phyloP scores from a whole-genome alignment of 208 protist species.

The Wallacemonas sp. region DNA sequence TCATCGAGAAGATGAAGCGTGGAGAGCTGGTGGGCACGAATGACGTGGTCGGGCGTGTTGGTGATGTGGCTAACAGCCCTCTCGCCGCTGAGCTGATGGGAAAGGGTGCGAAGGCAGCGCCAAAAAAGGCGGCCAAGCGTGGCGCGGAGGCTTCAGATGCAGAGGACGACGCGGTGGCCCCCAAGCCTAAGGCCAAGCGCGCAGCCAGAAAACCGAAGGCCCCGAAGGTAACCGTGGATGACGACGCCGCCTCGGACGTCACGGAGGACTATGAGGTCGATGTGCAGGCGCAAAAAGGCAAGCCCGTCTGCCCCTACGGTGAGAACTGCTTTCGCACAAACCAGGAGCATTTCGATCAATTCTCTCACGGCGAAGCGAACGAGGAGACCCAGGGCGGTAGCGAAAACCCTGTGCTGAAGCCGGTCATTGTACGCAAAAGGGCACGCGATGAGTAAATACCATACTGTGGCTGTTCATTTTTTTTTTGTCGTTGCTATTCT shows the following conservation, averaged over 20 bases:
- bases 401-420: slow-evolving; percentile 11
- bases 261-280: slow-evolving; percentile 77
- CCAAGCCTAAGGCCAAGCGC: slow-evolving; percentile 15
- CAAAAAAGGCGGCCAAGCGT: slow-evolving; percentile 19
- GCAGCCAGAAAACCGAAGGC: slow-evolving; percentile 9
- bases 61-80: slow-evolving; percentile 62
- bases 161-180: slow-evolving; percentile 15
- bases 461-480: no score
- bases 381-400: not conserved
- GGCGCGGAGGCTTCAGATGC: slow-evolving; percentile 13
- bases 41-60: slow-evolving; percentile 56
- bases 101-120: slow-evolving; percentile 19
- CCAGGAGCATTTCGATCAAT: slow-evolving; percentile 63
- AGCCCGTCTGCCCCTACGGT: slow-evolving; percentile 68
- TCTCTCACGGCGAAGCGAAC: slow-evolving; percentile 34
- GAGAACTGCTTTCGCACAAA: slow-evolving; percentile 68
- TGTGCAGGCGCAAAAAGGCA: slow-evolving; percentile 32
- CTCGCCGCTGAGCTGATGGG: slow-evolving; percentile 25
- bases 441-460: not conserved
- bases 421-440: slow-evolving; percentile 28
- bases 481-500: no score
- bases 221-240: slow-evolving; percentile 12
- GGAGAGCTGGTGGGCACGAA: slow-evolving; percentile 53
- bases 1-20: slow-evolving; percentile 63
- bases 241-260: slow-evolving; percentile 52